Percentiles rank a stretch among this genome's conserved stretches.
phyloP scores from a whole-genome alignment of 2,329 filamentous ascomycete species.

The Berkeleyomyces basicola region DNA sequence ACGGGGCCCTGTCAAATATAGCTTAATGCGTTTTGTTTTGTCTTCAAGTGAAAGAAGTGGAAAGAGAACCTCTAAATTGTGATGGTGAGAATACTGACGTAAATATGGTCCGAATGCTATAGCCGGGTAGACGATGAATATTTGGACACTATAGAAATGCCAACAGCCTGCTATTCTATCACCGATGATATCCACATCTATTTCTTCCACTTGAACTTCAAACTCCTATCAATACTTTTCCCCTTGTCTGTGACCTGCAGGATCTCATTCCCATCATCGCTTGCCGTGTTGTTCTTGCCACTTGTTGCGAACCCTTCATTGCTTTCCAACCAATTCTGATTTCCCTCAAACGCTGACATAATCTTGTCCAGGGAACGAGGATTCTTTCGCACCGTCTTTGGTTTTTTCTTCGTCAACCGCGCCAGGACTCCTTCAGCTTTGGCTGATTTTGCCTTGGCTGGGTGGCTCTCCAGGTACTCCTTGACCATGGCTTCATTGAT shows the following conservation, averaged over 20 bases:
- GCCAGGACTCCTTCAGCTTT: background rate
- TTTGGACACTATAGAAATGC: background rate
- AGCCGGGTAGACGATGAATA: background rate
- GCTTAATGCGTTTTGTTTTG: background rate
- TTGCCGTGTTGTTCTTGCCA: background rate
- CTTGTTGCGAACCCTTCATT: background rate
- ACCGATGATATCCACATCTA: background rate
- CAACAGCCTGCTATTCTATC: background rate
- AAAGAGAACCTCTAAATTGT: no score
- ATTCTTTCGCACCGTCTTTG: background rate
- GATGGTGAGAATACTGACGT: no score
- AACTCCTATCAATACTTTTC: background rate
- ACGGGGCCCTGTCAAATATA: background rate
- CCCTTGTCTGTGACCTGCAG: background rate
- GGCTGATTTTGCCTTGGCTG: background rate
- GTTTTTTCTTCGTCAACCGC: background rate
- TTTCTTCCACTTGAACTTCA: background rate
- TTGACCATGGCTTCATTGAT: constrained; percentile 18
- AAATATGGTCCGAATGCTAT: no score
- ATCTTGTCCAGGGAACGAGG: background rate
- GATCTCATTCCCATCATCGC: background rate
- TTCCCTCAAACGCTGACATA: constrained; percentile 2
- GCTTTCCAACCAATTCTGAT: background rate
- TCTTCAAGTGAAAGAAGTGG: no score
- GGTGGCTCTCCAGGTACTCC: background rate